Base-by-base conservation (phyloP, 2,329 filamentous ascomycete genomes). In the Trichoderma pleuroti region DNA sequence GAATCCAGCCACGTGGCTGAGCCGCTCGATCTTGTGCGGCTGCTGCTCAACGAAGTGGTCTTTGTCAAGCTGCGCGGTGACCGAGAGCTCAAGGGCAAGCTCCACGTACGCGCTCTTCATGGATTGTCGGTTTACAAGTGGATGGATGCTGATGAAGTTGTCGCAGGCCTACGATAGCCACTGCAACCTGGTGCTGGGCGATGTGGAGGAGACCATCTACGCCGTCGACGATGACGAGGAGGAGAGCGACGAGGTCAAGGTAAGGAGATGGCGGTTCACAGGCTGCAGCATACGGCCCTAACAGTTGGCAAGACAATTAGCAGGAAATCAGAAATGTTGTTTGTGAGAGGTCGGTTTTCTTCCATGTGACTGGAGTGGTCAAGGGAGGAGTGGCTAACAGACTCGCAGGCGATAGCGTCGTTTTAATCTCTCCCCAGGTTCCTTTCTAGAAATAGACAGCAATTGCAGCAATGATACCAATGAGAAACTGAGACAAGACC, bases 261-360 rank as follows among this genome's bases (percentile, higher is more conserved):
- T 94, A 21, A 62, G 32, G 36, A 39, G 16, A 54, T 18, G n/a
- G 24, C 56, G n/a, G 12, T 21, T 18, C 18, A 39, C 24, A n/a
- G 14, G 11, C 11, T 30, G n/a, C n/a, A 12, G 2, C 3, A 28
- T 26, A 54, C 18, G 14, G n/a, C 36, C n/a, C 73, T 76, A 30
- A 78, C 69, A 1, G 5, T 26, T 36, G 21, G 26, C n/a, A 32
- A 97, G 92, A 97, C 94, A 16, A 90, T 96, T 73, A 97, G 95
- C 84, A 97, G 97, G 83, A 97, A 98, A 81, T 97, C 94, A 56
- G 96, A 98, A 80, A 99, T 99, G 96, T 84, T 99, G 24, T 99
- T 99, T 80, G 95, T 99, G 71, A 87, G 96, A 92, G 95, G 94
- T 95, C 83, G 73, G 87, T 81, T n/a, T n/a, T 21, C 42, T 32